Evolutionary conservation across 202 grass and related monocot genomes (phyloP).

Genomic region (Setaria italica): DNA sequence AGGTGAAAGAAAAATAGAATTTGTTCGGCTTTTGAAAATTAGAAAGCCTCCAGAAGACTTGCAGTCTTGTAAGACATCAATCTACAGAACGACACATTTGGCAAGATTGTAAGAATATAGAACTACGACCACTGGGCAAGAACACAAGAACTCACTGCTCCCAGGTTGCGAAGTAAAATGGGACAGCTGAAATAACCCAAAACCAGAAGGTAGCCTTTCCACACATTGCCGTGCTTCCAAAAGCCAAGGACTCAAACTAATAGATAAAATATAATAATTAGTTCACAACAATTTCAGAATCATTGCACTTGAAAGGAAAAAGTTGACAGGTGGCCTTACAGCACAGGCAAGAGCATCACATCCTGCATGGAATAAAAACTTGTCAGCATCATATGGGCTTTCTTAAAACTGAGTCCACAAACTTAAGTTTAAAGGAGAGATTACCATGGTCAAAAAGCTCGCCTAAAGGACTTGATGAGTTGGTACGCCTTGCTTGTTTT

Average conservation of each 20-base stretch:
- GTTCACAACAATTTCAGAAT: constrained; percentile 31
- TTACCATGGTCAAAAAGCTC: constrained; percentile 99
- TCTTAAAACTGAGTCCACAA: constrained; percentile 23
- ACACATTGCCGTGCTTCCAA: constrained; percentile 98
- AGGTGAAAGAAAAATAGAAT: background rate
- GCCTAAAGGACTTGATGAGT: constrained; percentile 96
- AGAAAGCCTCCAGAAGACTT: constrained; percentile 22
- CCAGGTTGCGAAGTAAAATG: constrained; percentile 99
- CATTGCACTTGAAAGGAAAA: background rate
- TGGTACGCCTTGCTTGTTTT: constrained; percentile 96
- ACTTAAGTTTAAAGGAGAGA: constrained; percentile 20
- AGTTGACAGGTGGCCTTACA: constrained; percentile 62
- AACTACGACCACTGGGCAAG: constrained; percentile 2
- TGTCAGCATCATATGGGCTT: constrained; percentile 36
- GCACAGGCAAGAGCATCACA: constrained; percentile 99
- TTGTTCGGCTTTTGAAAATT: constrained; percentile 11
- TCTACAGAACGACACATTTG: constrained; percentile 1
- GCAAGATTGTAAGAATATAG: constrained; percentile 5
- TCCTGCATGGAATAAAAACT: constrained; percentile 60
- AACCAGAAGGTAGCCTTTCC: constrained; percentile 89
- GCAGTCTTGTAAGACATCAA: background rate
- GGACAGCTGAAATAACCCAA: constrained; percentile 92
- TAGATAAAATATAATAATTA: constrained; percentile 47
- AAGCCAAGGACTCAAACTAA: constrained; percentile 96
- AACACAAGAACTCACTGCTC: constrained; percentile 77